Evolutionary conservation across 1,284 basidiomycete genomes (phyloP), one percentile per base, ranked within the genome.

Genomic region (Mycosarcoma mackinlayi): DNA sequence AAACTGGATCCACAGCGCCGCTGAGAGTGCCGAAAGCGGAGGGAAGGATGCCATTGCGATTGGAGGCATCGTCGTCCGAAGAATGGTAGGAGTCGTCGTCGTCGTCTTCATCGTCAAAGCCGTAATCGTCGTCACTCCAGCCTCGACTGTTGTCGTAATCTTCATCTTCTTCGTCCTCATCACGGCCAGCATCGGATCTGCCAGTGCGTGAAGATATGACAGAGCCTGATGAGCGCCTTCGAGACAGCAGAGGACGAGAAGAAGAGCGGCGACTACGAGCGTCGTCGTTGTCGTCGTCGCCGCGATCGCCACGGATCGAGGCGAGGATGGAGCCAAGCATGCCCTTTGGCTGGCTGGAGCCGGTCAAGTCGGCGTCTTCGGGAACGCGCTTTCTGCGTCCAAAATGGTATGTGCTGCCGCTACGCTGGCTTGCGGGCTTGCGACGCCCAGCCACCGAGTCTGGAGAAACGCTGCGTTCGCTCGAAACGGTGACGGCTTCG

Each of bases 301-400:
- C 66, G 7, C 56, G 42, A 16, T 76, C 78, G 46, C 72, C 68
- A 13, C 76, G 72, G 23, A 78, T 56, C n/a, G 74, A 66, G 19
- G 80, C 76, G 16, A 82, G 69, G 28, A 82, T 56, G 19, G 77
- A 77, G 28, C 78, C 75, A 28, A 82, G 68, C 58, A 82, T 63
- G 14, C 77, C 75, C 35, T 75, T 74, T 2, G 65, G 62, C 44
- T 68, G 63, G 18, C 56, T 61, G 6, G 62, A 51, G 0, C 55
- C 62, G 23, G 49, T 58, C 30, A 51, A 42, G 11, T 62, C 73
- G 11, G 63, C 66, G 37, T 73, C 67, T 18, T 65, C 57, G 7
- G 55, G 48, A 1, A 56, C 30, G 27, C 61, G 56, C 42, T 57
- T 65, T 24, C 66, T 60, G 18, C 73, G 55, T 3, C 75, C 75